Evolutionary conservation across 805 yeast species (phyloP).

Genomic region (Candida pini): DNA sequence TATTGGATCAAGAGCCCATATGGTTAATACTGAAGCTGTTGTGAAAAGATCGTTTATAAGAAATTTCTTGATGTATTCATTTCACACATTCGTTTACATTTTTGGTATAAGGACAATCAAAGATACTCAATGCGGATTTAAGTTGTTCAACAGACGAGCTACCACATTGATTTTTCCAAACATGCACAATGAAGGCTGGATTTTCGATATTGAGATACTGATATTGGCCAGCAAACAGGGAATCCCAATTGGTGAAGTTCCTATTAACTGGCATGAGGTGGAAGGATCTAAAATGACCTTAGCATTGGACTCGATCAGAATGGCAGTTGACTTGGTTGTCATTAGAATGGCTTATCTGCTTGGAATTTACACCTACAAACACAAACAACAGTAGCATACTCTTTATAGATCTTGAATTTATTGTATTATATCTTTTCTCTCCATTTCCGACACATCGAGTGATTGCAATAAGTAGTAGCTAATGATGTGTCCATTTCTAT

Average conservation of each 20-base stretch:
- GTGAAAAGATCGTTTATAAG: conserved; percentile 88
- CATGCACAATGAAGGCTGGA: conserved; percentile 98
- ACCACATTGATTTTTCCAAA: conserved; percentile 67
- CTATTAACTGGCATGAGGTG: conserved; percentile 96
- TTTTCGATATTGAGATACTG: conserved; percentile 90
- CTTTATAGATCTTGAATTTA: neutral
- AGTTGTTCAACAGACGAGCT: conserved; percentile 74
- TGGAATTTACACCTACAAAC: conserved; percentile 57
- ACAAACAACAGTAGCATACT: neutral
- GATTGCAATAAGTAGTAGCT: too few species aligned
- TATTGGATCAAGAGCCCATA: conserved; percentile 92
- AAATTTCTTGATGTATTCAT: conserved; percentile 87
- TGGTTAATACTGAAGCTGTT: conserved; percentile 94
- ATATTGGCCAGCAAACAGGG: conserved; percentile 69
- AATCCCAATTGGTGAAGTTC: conserved; percentile 66
- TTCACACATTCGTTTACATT: conserved; percentile 77
- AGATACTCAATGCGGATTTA: conserved; percentile 98
- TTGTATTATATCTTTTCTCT: too few species aligned
- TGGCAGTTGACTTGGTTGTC: conserved; percentile 92
- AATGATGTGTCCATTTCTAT: too few species aligned
- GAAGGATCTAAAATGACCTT: conserved; percentile 91
- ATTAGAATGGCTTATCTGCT: conserved; percentile 82
- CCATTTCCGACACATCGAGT: too few species aligned
- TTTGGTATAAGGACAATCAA: conserved; percentile 84
- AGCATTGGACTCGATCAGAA: conserved; percentile 81